Conservation (phyloP, 2,329 filamentous ascomycete species). For the Aspergillus sp. region DNA sequence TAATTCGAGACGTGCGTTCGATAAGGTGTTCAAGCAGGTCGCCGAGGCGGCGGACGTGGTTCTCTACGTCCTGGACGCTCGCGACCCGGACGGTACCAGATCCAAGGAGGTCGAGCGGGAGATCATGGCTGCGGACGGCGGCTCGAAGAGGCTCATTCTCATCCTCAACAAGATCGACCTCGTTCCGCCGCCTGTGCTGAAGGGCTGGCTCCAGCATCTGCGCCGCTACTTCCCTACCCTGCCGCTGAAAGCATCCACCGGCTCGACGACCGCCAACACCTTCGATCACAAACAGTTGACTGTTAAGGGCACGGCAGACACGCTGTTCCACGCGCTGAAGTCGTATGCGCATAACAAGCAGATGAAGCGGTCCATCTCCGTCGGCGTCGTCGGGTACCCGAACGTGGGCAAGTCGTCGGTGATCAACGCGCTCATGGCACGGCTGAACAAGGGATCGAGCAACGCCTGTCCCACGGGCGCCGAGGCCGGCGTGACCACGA, state of each 20-base stretch:
- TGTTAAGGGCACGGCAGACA: slow-evolving; percentile 72
- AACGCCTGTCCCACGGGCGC: slow-evolving; percentile 77
- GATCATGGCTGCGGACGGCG: slow-evolving; percentile 77
- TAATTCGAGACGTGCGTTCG: slow-evolving; percentile 74
- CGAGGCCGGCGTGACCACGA: slow-evolving; percentile 86
- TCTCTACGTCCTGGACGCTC: slow-evolving; percentile 84
- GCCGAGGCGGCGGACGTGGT: slow-evolving; percentile 83
- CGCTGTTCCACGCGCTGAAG: slow-evolving; percentile 82
- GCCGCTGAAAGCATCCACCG: slow-evolving; percentile 72
- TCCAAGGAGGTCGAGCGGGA: slow-evolving; percentile 84
- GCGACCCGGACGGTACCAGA: slow-evolving; percentile 81
- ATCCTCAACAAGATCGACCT: slow-evolving; percentile 95
- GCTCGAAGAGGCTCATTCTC: slow-evolving; percentile 79
- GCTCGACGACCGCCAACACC: slow-evolving; percentile 74
- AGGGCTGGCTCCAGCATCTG: slow-evolving; percentile 74
- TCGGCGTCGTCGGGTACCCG: slow-evolving; percentile 89
- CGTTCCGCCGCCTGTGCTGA: slow-evolving; percentile 70
- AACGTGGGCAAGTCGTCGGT: slow-evolving; percentile 96
- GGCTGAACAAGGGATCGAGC: slow-evolving; percentile 54
- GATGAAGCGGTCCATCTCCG: slow-evolving; percentile 79
- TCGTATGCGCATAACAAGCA: slow-evolving; percentile 74
- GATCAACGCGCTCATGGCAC: slow-evolving; percentile 80
- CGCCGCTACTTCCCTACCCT: slow-evolving; percentile 85
- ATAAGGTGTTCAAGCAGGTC: slow-evolving; percentile 93
- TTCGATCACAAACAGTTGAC: slow-evolving; percentile 90